Base-by-base conservation (phyloP, 2,329 filamentous ascomycete species). In the Monilinia laxa region DNA sequence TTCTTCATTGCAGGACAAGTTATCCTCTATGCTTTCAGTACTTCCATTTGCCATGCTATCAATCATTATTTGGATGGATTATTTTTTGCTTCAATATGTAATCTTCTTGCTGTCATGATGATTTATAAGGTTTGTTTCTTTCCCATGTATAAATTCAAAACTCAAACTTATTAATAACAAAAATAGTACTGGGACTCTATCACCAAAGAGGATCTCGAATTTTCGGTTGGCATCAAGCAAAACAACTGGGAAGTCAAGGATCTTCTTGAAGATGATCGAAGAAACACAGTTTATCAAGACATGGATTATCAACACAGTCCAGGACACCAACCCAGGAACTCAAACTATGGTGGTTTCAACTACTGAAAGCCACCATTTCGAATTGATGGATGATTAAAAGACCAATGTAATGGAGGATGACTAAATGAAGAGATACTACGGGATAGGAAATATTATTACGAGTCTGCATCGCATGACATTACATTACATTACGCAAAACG, bases 211-310 rank as follows among this genome's bases (percentile, higher is more conserved):
- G 95, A 99, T 78, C 89, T 99, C 71, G 95, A 99, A 78, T 99
- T 99, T 80, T 97, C 93, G 3, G 95, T 99, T 60, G 94, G 94
- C 71, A 92, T 92, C 68, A 92, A 94, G 78, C 90, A 92, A 80
- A 96, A 97, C 81, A 97, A 95, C 78, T 99, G 95, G 95, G 95
- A 99, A 77, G 90, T 98, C 76, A 98, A 98, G 81, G 94, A 98
- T 70, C 83, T 95, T 1, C 71, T 73, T n/a, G 76, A 77, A 40
- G 76, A 77, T 16, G 75, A 76, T 6, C 72, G 71, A 58, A 65
- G 75, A 68, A 72, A 66, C 31, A 76, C 75, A 3, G 64, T 76
- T 23, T 77, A 77, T 66, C 74, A 76, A 70, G 76, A 77, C 25
- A 69, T 67, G 40, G 73, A 76, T 23, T 74, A 72, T 52, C 69